Percentiles rank a stretch among this genome's conserved stretches.
These are phyloP conservation scores for Solanum peruvianum DNA, from an alignment of 257 asterid species.

Conservation along the genomic window DNA sequence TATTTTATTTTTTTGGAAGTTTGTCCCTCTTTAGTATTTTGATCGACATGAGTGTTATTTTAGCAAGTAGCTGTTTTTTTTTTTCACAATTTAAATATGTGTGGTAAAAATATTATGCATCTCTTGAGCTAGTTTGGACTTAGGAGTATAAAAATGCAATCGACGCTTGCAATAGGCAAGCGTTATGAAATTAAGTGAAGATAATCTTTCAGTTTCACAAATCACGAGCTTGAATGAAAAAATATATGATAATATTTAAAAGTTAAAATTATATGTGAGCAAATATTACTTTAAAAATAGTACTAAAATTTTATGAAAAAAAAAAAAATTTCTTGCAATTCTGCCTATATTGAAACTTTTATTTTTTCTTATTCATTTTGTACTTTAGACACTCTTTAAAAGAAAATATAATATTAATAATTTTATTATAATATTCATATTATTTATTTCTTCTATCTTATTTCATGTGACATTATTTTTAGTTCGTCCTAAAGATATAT, in stretches of 20 bases:
- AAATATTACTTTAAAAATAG: too few species aligned
- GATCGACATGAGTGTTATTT: neutral
- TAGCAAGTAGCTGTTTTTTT: neutral
- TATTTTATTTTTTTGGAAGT: neutral
- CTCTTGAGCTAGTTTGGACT: neutral
- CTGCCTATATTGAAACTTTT: neutral
- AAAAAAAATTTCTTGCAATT: neutral
- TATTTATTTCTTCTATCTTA: too few species aligned
- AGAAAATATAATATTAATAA: too few species aligned
- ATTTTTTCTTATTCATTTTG: neutral
- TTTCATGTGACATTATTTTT: too few species aligned
- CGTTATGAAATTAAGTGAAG: neutral
- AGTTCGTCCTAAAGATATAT: accelerated
- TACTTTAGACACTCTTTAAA: neutral
- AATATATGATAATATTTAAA: too few species aligned
- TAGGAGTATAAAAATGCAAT: neutral
- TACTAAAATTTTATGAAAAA: too few species aligned
- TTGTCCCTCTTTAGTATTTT: neutral
- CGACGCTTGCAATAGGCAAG: neutral
- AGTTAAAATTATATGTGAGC: neutral
- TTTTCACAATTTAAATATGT: neutral
- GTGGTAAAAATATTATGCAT: neutral
- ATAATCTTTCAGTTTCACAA: neutral
- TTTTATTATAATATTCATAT: too few species aligned
- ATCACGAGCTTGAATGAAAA: too few species aligned